phyloP scores from a whole-genome alignment of 2,329 filamentous ascomycete species.

The Drechslera avenae region DNA sequence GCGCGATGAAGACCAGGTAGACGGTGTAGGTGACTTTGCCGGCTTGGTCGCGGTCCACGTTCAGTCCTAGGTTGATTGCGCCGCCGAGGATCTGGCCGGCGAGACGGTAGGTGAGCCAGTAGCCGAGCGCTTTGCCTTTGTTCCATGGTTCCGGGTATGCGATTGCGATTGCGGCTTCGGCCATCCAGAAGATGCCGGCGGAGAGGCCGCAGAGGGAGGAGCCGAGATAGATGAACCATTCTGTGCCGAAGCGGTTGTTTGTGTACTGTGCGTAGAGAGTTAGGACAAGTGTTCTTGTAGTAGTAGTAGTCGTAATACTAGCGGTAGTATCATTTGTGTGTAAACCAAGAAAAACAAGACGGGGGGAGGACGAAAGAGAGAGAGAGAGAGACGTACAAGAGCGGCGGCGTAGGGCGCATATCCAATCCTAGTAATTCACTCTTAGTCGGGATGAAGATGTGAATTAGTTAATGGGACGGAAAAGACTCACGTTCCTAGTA shows the following conservation, averaged over 20 bases:
- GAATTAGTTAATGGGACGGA: background rate
- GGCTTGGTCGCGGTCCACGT: slow-evolving; percentile 60
- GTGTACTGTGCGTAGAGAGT: slow-evolving; percentile 50
- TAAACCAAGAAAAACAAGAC: too few species aligned
- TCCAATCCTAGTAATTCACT: slow-evolving; percentile 55
- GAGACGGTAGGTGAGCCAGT: slow-evolving; percentile 69
- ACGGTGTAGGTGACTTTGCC: slow-evolving; percentile 73
- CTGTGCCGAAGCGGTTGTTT: slow-evolving; percentile 71
- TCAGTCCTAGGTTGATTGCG: slow-evolving; percentile 72
- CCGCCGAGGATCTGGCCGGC: slow-evolving; percentile 73
- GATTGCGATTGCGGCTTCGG: slow-evolving; percentile 74
- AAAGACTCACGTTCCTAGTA: slow-evolving; percentile 66
- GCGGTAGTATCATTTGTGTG: too few species aligned
- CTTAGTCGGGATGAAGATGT: too few species aligned
- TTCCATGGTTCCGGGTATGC: slow-evolving; percentile 70
- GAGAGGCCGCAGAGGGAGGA: slow-evolving; percentile 72
- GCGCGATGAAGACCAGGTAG: slow-evolving; percentile 71
- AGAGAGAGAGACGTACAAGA: slow-evolving; percentile 40
- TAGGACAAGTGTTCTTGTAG: too few species aligned
- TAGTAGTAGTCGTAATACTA: too few species aligned
- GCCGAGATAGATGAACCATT: slow-evolving; percentile 72
- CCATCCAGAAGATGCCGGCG: slow-evolving; percentile 76
- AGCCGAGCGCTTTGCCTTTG: slow-evolving; percentile 58
- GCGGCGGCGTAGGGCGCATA: slow-evolving; percentile 74
- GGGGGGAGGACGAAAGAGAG: too few species aligned